Percentiles rank a stretch among this genome's conserved stretches.
These are phyloP conservation scores for Entoloma clypeatum DNA, from an alignment of 1,284 basidiomycete genomes.

Conservation along the genomic window DNA sequence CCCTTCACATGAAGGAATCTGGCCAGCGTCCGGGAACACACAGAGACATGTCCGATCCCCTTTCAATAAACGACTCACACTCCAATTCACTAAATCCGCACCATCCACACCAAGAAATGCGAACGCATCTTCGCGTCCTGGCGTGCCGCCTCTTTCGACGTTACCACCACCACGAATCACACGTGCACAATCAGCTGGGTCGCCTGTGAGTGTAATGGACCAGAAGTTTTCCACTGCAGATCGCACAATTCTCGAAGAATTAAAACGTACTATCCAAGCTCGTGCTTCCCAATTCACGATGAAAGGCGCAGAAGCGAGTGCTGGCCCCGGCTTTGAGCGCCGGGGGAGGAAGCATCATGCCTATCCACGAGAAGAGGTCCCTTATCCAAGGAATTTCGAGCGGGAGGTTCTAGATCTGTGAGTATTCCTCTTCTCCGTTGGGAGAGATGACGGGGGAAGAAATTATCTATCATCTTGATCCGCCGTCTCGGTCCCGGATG, in stretches of 20 bases:
- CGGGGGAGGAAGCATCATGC: conserved; percentile 54
- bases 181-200: background rate
- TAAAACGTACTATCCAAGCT: conserved; percentile 46
- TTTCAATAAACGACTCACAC: too few relatives aligned
- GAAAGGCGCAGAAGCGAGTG: conserved; percentile 37
- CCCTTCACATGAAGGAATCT: conserved; percentile 7
- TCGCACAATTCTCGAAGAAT: conserved; percentile 53
- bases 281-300: conserved; percentile 51
- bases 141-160: conserved; percentile 6
- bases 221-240: conserved; percentile 52
- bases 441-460: too few relatives aligned
- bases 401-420: conserved; percentile 59
- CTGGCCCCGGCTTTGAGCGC: conserved; percentile 26
- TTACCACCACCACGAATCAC: conserved; percentile 2
- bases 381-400: conserved; percentile 65
- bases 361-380: conserved; percentile 45
- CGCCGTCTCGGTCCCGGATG: too few relatives aligned
- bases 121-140: conserved; percentile 7
- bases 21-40: background rate
- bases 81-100: conserved; percentile 12
- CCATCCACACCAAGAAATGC: conserved; percentile 9
- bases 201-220: conserved; percentile 18
- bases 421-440: conserved; percentile 28
- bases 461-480: too few relatives aligned
- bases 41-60: too few relatives aligned